phyloP scores from a whole-genome alignment of 2,329 filamentous ascomycete genomes.

The Lasiodiplodia theobromae region DNA sequence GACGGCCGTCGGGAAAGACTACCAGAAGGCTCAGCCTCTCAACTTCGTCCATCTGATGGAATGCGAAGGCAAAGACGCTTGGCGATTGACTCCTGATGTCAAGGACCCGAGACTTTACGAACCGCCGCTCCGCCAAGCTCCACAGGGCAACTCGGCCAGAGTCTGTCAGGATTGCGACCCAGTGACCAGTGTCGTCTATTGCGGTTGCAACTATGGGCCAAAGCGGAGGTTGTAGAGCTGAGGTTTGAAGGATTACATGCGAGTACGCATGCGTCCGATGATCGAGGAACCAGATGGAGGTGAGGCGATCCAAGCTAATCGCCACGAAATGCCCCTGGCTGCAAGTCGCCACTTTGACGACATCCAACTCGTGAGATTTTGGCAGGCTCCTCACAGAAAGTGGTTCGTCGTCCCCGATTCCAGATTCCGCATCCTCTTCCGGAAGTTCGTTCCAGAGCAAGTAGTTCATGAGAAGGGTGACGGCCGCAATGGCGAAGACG shows the following conservation, averaged over 20 bases:
- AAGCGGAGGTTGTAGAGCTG: conserved; percentile 43
- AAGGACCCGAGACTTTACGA: conserved; percentile 63
- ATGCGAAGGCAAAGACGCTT: conserved; percentile 69
- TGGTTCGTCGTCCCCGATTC: conserved; percentile 58
- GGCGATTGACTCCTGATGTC: conserved; percentile 66
- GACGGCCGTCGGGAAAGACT: conserved; percentile 68
- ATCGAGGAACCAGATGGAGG: conserved; percentile 65
- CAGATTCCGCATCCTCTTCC: conserved; percentile 51
- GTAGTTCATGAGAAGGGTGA: conserved; percentile 76
- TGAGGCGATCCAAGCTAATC: conserved; percentile 72
- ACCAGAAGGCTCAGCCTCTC: conserved; percentile 60
- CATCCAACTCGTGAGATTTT: conserved; percentile 72
- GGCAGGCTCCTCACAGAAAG: conserved; percentile 68
- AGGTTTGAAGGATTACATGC: conserved; percentile 42
- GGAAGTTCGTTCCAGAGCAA: conserved; percentile 70
- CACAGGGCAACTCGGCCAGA: conserved; percentile 67
- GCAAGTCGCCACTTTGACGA: conserved; percentile 69
- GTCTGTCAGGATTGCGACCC: conserved; percentile 71
- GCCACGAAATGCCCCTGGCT: conserved; percentile 71
- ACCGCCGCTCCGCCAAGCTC: conserved; percentile 64
- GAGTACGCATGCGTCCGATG: conserved; percentile 39
- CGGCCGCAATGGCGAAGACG: conserved; percentile 67
- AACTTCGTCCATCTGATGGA: conserved; percentile 39
- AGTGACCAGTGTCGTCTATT: conserved; percentile 69
- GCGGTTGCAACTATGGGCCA: conserved; percentile 65